Evolutionary conservation across 2,329 filamentous ascomycete species (phyloP), one percentile per base, ranked within the genome.

Genomic region (Pyrenophora seminiperda): DNA sequence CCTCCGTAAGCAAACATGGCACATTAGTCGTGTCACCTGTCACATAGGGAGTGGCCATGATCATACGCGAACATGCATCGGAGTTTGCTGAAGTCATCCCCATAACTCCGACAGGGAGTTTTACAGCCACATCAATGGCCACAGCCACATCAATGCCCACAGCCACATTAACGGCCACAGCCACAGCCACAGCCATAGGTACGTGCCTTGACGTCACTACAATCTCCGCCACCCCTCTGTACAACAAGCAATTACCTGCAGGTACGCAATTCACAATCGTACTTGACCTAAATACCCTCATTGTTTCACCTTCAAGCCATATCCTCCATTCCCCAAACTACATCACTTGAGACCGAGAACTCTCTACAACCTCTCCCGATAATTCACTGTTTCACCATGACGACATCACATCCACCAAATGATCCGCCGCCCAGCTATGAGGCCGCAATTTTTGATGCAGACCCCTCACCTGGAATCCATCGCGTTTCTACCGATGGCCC

Each of bases 381-480:
- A 7, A 34, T 7, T 27, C 33, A 13, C 14, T 24, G 7, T 39
- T 15, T 40, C n/a, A 43, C 29, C 15, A 68, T 68, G 67, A 40
- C 65, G 19, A 53, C 53, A 7, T 54, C 61, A 46, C 56, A 61
- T 30, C 55, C 56, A 31, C 63, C 61, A 38, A 47, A 58, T 24
- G 68, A 70, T 27, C 59, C 70, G 20, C 70, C 70, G 7, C 71
- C 70, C 2, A 65, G 63, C 20, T 73, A 73, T 48, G 69, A 70
- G 46, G 56, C 54, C 17, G 70, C 67, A 41, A 68, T 62, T 54
- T 34, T 61, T 63, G 11, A 62, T 58, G 33, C 59, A 15, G 58
- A 62, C 11, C 61, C 60, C 17, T 58, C 54, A 10, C 62, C 62
- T 30, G 52, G 57, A 14, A 54, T 68, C 20, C 51, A 36, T 15